Evolutionary conservation across 2,329 filamentous ascomycete genomes (phyloP), one percentile per base, ranked within the genome.

Genomic region (Phialemoniopsis sp.): DNA sequence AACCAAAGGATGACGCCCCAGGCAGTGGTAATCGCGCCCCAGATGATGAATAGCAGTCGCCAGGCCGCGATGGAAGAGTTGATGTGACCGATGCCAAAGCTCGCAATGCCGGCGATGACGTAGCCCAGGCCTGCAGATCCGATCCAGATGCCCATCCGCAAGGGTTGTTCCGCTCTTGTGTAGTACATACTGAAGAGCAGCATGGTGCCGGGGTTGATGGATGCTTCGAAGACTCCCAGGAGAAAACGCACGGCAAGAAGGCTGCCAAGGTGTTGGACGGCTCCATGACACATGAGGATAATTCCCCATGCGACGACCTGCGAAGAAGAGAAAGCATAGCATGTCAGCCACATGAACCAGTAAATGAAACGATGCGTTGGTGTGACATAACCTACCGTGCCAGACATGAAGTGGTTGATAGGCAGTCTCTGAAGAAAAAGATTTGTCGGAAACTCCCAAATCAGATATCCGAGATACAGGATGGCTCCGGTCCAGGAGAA

Each of bases 81-180:
- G 47, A 81, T 82, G 49, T 81, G 74, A 2, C 78, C 78, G 9
- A 82, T 66, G 5, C 72, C 77, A 45, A 80, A 80, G 2, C 73
- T 73, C 9, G 80, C 66, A 1, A 79, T 54, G 1, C 69, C 75
- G n/a, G 77, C 78, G 40, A 81, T 75, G 70, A 79, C 78, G 13
- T 74, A 77, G 3, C 75, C 77, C 12, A 81, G 63, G 3, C 78
- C 78, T 45, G 80, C 79, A 40, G 46, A 48, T 44, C 71, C 72
- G 48, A 78, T 79, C 55, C 74, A 81, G 1, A 68, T 60, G 37
- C 73, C 73, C 6, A 77, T 62, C 1, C 76, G 67, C 5, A 78
- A 54, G 0, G 70, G 69, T 47, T 75, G 72, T 49, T 76, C n/a
- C n/a, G n/a, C n/a, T n/a, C n/a, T 42, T 13, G 41, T 48, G 43